Base-by-base conservation (phyloP, 2,329 filamentous ascomycete genomes). In the Beauveria australis region DNA sequence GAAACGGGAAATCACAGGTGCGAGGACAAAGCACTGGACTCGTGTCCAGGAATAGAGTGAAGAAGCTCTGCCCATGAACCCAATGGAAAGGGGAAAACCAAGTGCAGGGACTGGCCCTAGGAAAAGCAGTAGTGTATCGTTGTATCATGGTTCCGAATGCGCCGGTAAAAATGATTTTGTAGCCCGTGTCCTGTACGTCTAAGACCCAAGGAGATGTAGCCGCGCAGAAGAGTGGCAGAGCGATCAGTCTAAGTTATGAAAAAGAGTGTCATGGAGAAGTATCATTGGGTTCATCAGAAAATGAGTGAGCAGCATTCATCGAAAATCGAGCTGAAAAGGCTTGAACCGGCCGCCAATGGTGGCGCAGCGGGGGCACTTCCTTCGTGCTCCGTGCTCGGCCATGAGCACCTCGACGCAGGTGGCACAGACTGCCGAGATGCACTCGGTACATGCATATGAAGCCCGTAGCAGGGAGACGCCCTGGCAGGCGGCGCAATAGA, bases 361-460 rank as follows among this genome's bases (percentile, higher is more conserved):
- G 60, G 87, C 87, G 71, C 90, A 94, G 65, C 87, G 82, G 61
- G 90, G 89, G 75, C 90, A 94, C 71, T 89, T 89, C 68, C 88
- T 83, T 63, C 88, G 77, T 14, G 89, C 88, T 55, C 88, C 86
- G 71, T 91, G 88, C 71, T 91, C 89, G 66, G 83, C 84, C 74
- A 91, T 86, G 60, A 93, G 79, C 40, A 90, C 85, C 68, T 92
- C 88, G 61, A 97, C 91, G 69, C 93, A 97, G 62, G 91, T 86
- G 64, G 88, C 85, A 73, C 94, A 97, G 54, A 97, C 82, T 18
- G 92, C 93, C 71, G 91, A 96, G 64, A 97, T 96, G 73, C 94
- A 97, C 73, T 97, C 92, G 1, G 92, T 96, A 73, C 93, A 97
- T 24, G 93, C 93, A 70, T 92, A 97, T 40, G 91, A 94, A 68